These are phyloP conservation scores for Cladophialophora bantiana DNA, from an alignment of 2,329 filamentous ascomycete species.

Conservation along the genomic window DNA sequence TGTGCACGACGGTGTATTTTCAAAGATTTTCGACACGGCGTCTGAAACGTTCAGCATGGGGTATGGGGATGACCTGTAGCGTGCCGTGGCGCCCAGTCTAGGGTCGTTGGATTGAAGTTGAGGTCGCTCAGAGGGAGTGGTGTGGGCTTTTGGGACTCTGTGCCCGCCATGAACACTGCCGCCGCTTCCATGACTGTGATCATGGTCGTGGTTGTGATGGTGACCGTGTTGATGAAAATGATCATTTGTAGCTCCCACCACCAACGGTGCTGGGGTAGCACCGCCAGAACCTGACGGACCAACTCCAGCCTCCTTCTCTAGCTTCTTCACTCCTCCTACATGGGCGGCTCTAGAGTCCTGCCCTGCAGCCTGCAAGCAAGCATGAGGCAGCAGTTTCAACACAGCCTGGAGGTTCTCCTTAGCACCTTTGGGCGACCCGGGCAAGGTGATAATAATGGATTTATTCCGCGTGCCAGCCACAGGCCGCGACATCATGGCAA, in stretches of 20 bases:
- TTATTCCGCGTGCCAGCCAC: conserved; percentile 85
- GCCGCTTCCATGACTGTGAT: conserved; percentile 63
- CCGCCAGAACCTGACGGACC: conserved; percentile 29
- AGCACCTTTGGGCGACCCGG: conserved; percentile 93
- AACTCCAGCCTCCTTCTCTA: conserved; percentile 83
- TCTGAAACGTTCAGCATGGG: conserved; percentile 88
- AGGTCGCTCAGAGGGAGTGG: conserved; percentile 64
- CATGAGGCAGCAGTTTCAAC: conserved; percentile 89
- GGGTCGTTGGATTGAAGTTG: conserved; percentile 63
- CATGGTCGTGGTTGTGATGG: conserved; percentile 55
- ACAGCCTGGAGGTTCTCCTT: conserved; percentile 90
- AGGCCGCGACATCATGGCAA: conserved; percentile 95
- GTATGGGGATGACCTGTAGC: conserved; percentile 86
- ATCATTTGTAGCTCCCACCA: conserved; percentile 13
- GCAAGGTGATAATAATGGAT: conserved; percentile 84
- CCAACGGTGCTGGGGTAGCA: conserved; percentile 13
- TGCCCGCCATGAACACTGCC: conserved; percentile 47
- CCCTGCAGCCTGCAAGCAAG: conserved; percentile 87
- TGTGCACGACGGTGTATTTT: conserved; percentile 72
- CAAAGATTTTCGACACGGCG: conserved; percentile 74
- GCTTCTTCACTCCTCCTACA: conserved; percentile 77
- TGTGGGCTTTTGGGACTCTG: conserved; percentile 73
- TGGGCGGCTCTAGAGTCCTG: conserved; percentile 82
- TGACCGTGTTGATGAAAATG: conserved; percentile 42
- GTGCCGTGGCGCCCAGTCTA: conserved; percentile 66